Evolutionary conservation across 805 yeast species (phyloP), one percentile per base, ranked within the genome.

Genomic region (Lachancea dasiensis): DNA sequence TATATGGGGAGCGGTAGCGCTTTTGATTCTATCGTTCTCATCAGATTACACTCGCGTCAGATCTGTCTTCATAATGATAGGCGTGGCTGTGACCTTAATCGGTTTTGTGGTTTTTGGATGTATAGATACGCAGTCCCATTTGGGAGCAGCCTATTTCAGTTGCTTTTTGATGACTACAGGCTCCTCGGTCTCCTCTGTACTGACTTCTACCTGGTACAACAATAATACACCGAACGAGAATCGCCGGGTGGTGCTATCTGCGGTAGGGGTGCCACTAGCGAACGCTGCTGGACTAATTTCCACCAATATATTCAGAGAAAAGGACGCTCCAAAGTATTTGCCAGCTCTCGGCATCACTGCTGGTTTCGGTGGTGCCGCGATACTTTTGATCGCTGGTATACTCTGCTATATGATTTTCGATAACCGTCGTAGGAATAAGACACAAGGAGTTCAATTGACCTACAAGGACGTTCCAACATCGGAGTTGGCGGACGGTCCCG

Each of bases 211-310:
- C 1, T 71, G 75, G 76, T 71, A 68, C 45, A 68, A 65, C 38
- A 70, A 71, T 49, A 71, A 71, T 40, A 68, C 68, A 2, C 73
- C 74, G 4, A 67, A 68, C 38, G 68, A 61, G 37, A 65, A 63
- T 36, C 55, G 72, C 30, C 63, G 75, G 39, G 73, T 67, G 8
- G 70, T 69, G 15, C 54, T 70, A 29, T 62, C 72, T 5, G 70
- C 75, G 4, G 65, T 70, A 14, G 75, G 73, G 31, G 69, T 74
- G 46, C 77, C 78, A 3, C 62, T 73, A 39, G 79, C 77, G 15
- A 75, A 75, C 46, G 68, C 73, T 27, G 78, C 77, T 30, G 79
- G 79, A 39, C 67, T 75, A 40, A 69, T 75, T 33, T 66, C 79
- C 4, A 65, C 75, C 18, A 73, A 67, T 45, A 68, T 74, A 28